These are phyloP conservation scores for Papiliotrema flavescens DNA, from an alignment of 1,284 basidiomycete genomes.

Conservation along the genomic window DNA sequence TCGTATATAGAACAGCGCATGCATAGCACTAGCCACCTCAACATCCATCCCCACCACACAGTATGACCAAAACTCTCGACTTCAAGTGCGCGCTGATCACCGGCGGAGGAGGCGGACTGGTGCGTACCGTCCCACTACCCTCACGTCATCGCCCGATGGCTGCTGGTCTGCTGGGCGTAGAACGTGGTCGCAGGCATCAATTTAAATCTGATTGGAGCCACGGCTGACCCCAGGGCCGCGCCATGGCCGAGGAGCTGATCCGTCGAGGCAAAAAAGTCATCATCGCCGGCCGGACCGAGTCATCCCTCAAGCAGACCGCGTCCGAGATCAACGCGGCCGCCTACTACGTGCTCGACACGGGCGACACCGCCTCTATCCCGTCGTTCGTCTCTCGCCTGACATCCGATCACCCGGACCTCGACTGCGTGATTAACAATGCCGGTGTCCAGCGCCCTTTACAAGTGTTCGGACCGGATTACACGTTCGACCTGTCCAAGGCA, in stretches of 20 bases:
- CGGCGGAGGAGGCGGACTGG: constrained; percentile 18
- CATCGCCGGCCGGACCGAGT: constrained; percentile 45
- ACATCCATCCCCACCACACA: background rate
- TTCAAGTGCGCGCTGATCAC: constrained; percentile 21
- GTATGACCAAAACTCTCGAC: background rate
- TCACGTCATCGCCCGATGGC: background rate
- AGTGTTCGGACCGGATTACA: constrained; percentile 21
- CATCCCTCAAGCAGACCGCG: constrained; percentile 35
- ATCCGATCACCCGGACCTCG: constrained; percentile 47
- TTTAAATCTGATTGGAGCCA: background rate
- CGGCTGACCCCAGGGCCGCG: constrained; percentile 24
- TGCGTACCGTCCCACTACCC: constrained; percentile 9
- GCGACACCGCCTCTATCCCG: constrained; percentile 32
- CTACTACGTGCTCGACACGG: constrained; percentile 47
- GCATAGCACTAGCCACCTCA: too few relatives aligned
- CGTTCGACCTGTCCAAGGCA: constrained; percentile 22
- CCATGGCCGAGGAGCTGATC: constrained; percentile 44
- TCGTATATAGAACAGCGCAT: too few relatives aligned
- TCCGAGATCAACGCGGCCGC: constrained; percentile 35
- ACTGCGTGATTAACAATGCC: constrained; percentile 50
- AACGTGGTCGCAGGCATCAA: background rate
- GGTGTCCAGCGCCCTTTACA: constrained; percentile 42
- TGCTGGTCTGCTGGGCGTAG: background rate
- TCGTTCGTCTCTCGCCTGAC: constrained; percentile 38
- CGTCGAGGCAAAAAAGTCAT: constrained; percentile 45